Conservation (phyloP, 495 filamentous ascomycete genomes). For the Annulohypoxylon maeteangense region DNA sequence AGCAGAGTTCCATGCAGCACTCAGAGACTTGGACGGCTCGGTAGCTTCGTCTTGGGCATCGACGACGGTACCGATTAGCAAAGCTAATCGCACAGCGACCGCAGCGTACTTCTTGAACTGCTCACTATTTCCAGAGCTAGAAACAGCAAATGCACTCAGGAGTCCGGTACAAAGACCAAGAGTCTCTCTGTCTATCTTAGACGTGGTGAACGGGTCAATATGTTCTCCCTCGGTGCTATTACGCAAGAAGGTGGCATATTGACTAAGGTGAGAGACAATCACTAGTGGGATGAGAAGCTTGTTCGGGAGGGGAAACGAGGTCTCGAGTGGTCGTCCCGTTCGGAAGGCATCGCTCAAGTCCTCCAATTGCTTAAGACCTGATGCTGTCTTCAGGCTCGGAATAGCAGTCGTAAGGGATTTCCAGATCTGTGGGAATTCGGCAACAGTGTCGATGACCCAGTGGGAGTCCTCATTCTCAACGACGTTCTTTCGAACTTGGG, state of each 20-base stretch:
- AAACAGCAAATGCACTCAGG: conserved; percentile 55
- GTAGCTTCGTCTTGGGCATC: conserved; percentile 54
- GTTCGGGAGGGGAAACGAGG: conserved; percentile 33
- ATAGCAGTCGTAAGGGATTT: conserved; percentile 41
- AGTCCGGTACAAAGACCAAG: conserved; percentile 62
- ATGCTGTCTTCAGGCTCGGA: conserved; percentile 42
- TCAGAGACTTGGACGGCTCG: conserved; percentile 35
- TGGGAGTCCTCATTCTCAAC: conserved; percentile 42
- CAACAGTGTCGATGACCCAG: conserved; percentile 51
- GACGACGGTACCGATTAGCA: conserved; percentile 48
- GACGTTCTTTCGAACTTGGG: conserved; percentile 42
- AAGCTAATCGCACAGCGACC: conserved; percentile 54
- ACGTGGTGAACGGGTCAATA: conserved; percentile 1
- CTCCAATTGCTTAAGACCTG: conserved; percentile 42
- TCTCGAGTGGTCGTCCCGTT: conserved; percentile 29
- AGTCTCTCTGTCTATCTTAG: conserved; percentile 43
- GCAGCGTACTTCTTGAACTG: conserved; percentile 54
- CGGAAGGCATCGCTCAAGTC: conserved; percentile 44
- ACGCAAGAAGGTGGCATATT: conserved; percentile 32
- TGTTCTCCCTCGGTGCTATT: conserved; percentile 9
- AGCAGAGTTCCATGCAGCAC: conserved; percentile 27
- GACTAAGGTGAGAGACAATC: conserved; percentile 31
- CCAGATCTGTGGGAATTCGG: conserved; percentile 47
- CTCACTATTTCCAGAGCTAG: conserved; percentile 39
- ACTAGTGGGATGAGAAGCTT: conserved; percentile 38